A percentile compares a stretch with the other conserved stretches of the same genome.
Evolutionary conservation across 495 filamentous ascomycete species (phyloP).

Genomic region (Aspergillus biplanus): DNA sequence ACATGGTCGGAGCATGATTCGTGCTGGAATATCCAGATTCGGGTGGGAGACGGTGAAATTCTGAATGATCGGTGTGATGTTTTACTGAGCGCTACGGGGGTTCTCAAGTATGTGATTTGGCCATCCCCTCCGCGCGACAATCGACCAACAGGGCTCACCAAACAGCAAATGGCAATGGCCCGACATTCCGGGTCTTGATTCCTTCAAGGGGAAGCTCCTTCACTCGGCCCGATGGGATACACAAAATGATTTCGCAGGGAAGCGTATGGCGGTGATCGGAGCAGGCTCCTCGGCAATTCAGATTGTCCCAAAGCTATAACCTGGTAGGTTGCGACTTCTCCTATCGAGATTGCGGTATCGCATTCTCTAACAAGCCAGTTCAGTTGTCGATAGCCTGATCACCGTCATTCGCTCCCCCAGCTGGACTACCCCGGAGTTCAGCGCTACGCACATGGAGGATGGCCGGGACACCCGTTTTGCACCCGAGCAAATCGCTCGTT

Average conservation of each 20-base stretch:
- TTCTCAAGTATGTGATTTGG: background rate
- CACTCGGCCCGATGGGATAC: conserved; percentile 51
- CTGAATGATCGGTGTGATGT: background rate
- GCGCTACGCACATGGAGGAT: background rate
- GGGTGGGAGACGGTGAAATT: background rate
- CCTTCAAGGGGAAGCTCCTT: conserved; percentile 46
- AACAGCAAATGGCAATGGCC: conserved; percentile 45
- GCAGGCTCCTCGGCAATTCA: conserved; percentile 46
- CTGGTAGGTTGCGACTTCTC: background rate
- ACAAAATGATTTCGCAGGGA: conserved; percentile 40
- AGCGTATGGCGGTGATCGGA: conserved; percentile 50
- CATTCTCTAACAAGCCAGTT: background rate
- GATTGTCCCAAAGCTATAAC: conserved; percentile 44
- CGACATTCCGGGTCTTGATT: conserved; percentile 43
- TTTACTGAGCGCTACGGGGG: background rate
- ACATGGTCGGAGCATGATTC: background rate
- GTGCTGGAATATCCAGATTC: background rate
- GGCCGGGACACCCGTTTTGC: background rate
- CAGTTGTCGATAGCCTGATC: background rate
- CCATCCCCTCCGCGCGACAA: background rate
- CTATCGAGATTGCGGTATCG: background rate
- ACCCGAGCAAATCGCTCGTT: background rate
- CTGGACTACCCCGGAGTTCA: background rate
- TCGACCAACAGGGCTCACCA: background rate
- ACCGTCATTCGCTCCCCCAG: background rate